Conservation (phyloP, 2,329 filamentous ascomycete genomes). For the Cladosporium sp. region DNA sequence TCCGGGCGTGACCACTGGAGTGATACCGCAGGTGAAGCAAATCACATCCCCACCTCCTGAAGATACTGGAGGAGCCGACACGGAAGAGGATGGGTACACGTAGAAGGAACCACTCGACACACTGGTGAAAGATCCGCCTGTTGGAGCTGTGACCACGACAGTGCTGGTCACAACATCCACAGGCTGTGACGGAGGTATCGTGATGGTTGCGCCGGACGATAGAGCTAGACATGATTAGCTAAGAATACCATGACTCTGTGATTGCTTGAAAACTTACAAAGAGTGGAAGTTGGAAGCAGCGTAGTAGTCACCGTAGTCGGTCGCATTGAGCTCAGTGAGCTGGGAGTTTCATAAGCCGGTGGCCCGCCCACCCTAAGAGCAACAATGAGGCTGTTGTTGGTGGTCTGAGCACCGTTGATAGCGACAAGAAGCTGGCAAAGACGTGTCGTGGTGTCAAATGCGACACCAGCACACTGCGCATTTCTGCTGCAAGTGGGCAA, state of each 20-base stretch:
- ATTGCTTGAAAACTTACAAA: background rate
- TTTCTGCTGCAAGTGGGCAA: conserved; percentile 25
- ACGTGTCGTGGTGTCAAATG: conserved; percentile 20
- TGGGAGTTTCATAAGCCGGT: background rate
- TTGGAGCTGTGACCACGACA: conserved; percentile 22
- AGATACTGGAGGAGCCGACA: conserved; percentile 5
- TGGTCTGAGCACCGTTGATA: conserved; percentile 21
- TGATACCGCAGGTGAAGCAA: conserved; percentile 34
- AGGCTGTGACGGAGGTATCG: conserved; percentile 10
- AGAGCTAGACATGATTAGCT: conserved; percentile 17
- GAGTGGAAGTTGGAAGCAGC: background rate
- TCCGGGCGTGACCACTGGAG: conserved; percentile 27
- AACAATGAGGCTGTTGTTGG: conserved; percentile 22
- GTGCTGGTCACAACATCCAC: conserved; percentile 14
- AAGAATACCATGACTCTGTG: background rate
- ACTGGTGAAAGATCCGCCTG: conserved; percentile 25
- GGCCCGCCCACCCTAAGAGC: conserved; percentile 14
- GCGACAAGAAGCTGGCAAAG: conserved; percentile 29
- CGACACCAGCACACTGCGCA: conserved; percentile 26
- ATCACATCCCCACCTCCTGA: conserved; percentile 19
- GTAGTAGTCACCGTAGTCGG: conserved; percentile 16
- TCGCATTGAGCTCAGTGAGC: background rate
- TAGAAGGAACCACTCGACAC: conserved; percentile 27
- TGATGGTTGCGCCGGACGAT: conserved; percentile 23
- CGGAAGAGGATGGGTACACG: conserved; percentile 23